phyloP scores from a whole-genome alignment of 805 yeast genomes.

The Metschnikowia bowlesiae region DNA sequence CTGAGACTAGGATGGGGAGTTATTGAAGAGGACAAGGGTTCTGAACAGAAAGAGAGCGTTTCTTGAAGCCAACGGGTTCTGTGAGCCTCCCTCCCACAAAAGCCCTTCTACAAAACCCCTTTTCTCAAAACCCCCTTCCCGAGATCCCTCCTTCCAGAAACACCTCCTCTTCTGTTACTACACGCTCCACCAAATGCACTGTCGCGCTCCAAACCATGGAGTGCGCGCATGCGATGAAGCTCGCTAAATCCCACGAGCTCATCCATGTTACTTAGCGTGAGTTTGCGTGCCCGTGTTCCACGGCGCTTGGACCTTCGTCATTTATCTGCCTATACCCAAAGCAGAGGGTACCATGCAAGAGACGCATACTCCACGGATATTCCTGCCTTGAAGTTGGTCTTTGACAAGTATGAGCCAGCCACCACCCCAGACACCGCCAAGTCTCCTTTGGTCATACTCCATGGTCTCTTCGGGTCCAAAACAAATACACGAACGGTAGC shows the following conservation, averaged over 20 bases:
- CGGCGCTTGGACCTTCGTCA: neutral
- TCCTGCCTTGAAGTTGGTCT: slow-evolving; percentile 51
- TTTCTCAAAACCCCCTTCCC: too few species aligned
- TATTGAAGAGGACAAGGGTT: slow-evolving; percentile 29
- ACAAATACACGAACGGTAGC: slow-evolving; percentile 81
- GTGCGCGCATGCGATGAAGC: neutral
- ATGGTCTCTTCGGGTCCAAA: slow-evolving; percentile 85
- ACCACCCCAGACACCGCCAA: slow-evolving; percentile 21
- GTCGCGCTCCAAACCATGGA: neutral
- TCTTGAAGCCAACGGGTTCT: neutral
- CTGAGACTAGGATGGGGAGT: slow-evolving; percentile 71
- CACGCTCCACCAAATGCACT: too few species aligned
- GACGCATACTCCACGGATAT: slow-evolving; percentile 33
- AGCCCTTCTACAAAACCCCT: too few species aligned
- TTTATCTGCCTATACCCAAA: neutral
- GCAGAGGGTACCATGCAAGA: slow-evolving; percentile 20
- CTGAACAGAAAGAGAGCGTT: slow-evolving; percentile 1
- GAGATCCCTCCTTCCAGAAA: too few species aligned
- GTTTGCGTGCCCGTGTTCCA: neutral
- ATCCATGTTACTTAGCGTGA: neutral
- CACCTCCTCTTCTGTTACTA: too few species aligned
- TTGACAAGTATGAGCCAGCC: slow-evolving; percentile 39
- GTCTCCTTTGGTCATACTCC: slow-evolving; percentile 73
- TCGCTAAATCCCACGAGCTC: neutral
- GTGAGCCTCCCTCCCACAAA: too few species aligned